phyloP scores from a whole-genome alignment of 2,329 filamentous ascomycete species.

The Aspergillus vadensis region DNA sequence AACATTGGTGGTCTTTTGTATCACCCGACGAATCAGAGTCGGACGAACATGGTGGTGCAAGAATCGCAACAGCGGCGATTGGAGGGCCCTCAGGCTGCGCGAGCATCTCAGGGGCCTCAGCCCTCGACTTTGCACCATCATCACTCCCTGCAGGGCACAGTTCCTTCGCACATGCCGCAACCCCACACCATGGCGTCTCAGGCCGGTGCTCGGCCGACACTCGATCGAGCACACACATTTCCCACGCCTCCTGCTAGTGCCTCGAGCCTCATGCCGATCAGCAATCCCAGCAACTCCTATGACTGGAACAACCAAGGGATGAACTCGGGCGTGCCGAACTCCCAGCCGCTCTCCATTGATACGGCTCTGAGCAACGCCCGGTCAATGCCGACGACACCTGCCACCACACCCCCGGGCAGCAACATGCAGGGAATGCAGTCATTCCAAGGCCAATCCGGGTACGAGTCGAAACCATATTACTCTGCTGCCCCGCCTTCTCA shows the following conservation, averaged over 20 bases:
- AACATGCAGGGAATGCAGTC: slow-evolving; percentile 75
- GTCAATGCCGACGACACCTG: slow-evolving; percentile 88
- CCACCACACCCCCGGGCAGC: slow-evolving; percentile 81
- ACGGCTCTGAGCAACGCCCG: slow-evolving; percentile 75
- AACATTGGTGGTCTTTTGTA: slow-evolving; percentile 94
- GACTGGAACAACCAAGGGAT: slow-evolving; percentile 73
- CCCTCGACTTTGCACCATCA: slow-evolving; percentile 64
- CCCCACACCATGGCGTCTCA: slow-evolving; percentile 64
- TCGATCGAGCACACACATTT: slow-evolving; percentile 89
- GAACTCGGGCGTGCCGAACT: slow-evolving; percentile 60
- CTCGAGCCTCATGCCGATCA: slow-evolving; percentile 81
- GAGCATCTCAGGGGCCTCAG: slow-evolving; percentile 68
- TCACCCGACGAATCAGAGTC: slow-evolving; percentile 78
- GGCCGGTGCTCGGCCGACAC: slow-evolving; percentile 65
- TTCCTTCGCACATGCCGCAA: slow-evolving; percentile 65
- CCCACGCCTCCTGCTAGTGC: slow-evolving; percentile 91
- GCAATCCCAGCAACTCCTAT: slow-evolving; percentile 71
- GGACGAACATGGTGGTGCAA: slow-evolving; percentile 84
- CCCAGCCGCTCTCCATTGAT: slow-evolving; percentile 78
- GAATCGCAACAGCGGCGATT: slow-evolving; percentile 75
- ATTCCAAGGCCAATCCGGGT: slow-evolving; percentile 71
- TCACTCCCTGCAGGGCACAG: slow-evolving; percentile 65
- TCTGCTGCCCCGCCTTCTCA: slow-evolving; percentile 67
- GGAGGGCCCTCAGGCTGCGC: slow-evolving; percentile 51
- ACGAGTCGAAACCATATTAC: slow-evolving; percentile 82